Evolutionary conservation across 192 early-diverging fungal species (phyloP), one percentile per base, ranked within the genome.

Genomic region (Linnemannia hyalina): DNA sequence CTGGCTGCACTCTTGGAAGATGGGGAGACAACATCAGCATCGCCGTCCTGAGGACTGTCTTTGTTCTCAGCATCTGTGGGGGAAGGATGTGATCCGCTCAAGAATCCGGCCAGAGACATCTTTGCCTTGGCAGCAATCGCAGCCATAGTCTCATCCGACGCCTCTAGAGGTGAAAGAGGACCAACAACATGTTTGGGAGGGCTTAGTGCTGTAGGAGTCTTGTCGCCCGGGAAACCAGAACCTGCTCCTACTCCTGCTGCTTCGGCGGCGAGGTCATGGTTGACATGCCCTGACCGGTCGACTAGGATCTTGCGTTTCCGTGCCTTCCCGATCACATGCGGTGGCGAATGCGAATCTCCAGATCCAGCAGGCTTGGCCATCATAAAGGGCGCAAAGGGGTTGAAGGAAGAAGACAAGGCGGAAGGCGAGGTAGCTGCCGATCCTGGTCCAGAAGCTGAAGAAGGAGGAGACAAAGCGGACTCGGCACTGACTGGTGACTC

Each of bases 261-360:
- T 32, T 29, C 42, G n/a, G 26, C 74, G 8, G 69, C 10, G 11
- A 10, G 7, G 20, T 35, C 11, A 3, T 23, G 15, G 16, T 73
- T 77, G 49, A 23, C 15, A 41, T 52, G 36, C 35, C 46, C 68
- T 55, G 82, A 76, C 3, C 82, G 72, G 42, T 85, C 82, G 0
- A 68, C 69, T 8, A 80, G 68, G 57, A 85, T 85, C 72, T 85
- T 85, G 10, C 82, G 77, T 57, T 78, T 73, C 32, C 82, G 70
- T 23, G 74, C 82, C 40, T 76, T 85, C 22, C 82, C 80, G 29
- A 70, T 65, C 10, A 60, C 47, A 52, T 18, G 46, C 23, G 47
- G 29, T 15, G 73, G 57, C 4, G 63, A 52, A 26, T 52, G 57
- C 4, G 47, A 52, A 26, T 52, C 38, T 6, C 0, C 42, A 46